A percentile compares a stretch with the other conserved stretches of the same genome.
phyloP scores from a whole-genome alignment of 768 basidiomycete species.

The Tricholoma sp. region DNA sequence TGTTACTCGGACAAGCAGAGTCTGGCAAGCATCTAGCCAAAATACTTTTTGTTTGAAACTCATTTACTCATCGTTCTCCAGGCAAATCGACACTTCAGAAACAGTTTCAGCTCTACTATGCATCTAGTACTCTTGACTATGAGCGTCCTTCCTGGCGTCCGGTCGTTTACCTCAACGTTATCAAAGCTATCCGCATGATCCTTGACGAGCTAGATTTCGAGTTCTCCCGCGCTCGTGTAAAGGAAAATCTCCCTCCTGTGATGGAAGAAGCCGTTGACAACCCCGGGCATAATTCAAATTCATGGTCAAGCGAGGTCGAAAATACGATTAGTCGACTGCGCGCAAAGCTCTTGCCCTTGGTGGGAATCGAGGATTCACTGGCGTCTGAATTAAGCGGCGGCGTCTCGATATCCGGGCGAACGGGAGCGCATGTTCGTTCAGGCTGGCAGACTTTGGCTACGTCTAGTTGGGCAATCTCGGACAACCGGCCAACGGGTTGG shows the following conservation, averaged over 20 bases:
- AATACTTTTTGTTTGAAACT: background rate
- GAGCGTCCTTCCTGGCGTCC: conserved; percentile 75
- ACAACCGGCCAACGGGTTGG: conserved; percentile 28
- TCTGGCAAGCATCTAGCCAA: conserved; percentile 31
- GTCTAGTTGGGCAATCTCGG: conserved; percentile 34
- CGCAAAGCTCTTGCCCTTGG: conserved; percentile 53
- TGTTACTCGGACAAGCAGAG: conserved; percentile 77
- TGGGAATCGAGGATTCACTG: conserved; percentile 62
- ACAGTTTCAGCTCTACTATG: conserved; percentile 80
- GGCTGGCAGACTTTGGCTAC: conserved; percentile 67
- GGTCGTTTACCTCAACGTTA: conserved; percentile 79
- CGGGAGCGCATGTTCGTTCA: conserved; percentile 61
- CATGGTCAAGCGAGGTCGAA: background rate
- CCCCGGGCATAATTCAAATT: background rate
- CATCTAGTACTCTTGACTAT: conserved; percentile 61
- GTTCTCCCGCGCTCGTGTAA: conserved; percentile 23
- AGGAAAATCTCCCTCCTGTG: background rate
- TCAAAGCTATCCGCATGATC: conserved; percentile 73
- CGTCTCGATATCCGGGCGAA: conserved; percentile 49
- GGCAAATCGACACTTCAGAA: conserved; percentile 84
- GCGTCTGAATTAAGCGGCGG: conserved; percentile 67
- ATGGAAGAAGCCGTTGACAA: background rate
- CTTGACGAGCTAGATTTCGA: conserved; percentile 67
- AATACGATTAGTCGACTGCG: conserved; percentile 49
- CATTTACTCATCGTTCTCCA: conserved; percentile 2